Evolutionary conservation across 768 basidiomycete genomes (phyloP).

Genomic region (Suillus tomentosus): DNA sequence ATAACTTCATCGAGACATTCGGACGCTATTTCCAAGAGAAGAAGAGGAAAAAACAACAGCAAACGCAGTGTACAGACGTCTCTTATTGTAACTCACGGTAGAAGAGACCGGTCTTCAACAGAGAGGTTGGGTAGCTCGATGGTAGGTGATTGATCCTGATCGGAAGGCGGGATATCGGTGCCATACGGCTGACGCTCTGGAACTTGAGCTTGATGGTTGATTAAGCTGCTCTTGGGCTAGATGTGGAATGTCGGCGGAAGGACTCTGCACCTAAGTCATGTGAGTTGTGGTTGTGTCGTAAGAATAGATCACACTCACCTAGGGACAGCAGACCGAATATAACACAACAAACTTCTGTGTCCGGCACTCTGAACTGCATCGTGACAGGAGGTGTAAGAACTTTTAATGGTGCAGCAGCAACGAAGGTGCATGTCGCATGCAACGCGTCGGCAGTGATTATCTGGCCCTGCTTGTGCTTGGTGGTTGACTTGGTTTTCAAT

Average conservation of each 20-base stretch:
- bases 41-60: no score
- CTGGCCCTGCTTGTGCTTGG: conserved; percentile 1
- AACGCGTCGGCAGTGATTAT: conserved; percentile 24
- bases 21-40: no score
- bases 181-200: not conserved
- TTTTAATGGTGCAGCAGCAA: conserved; percentile 30
- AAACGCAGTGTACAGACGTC: no score
- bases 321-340: not conserved
- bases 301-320: not conserved
- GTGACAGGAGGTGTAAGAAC: conserved; percentile 22
- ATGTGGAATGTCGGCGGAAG: not conserved
- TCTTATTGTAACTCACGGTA: no score
- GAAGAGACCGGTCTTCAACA: not conserved
- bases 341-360: conserved; percentile 13
- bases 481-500: not conserved
- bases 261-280: not conserved
- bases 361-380: conserved; percentile 25
- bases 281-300: not conserved
- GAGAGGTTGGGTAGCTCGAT: not conserved
- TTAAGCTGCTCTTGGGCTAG: not conserved
- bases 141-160: not conserved
- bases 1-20: no score
- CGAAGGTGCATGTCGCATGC: conserved; percentile 24
- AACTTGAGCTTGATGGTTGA: not conserved
- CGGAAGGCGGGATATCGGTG: not conserved